Base-by-base conservation (phyloP, 441 rosid species). In the Gossypium schwendimanii region DNA sequence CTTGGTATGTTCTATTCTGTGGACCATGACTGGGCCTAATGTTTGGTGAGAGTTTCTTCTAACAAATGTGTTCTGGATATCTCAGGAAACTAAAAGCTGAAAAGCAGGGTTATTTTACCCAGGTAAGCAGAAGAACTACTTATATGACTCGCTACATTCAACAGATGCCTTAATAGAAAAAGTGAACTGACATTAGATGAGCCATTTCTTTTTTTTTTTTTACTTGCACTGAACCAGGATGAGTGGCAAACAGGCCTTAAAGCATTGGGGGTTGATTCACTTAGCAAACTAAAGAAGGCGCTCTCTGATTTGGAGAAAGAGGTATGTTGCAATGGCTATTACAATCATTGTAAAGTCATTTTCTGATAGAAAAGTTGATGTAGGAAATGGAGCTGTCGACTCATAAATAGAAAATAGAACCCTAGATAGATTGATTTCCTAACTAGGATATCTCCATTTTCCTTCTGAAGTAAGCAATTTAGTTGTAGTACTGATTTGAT, bases 241-340 rank as follows among this genome's bases (percentile, higher is more conserved):
- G 93, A 88, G 76, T 90, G 91, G 91, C 79, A 76, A 78, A 79
- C 82, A 58, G 91, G 93, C 62, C 70, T 90, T 63, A 84, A 85
- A 79, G 80, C 86, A 57, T 77, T 88, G 69, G 70, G 72, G 63
- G 86, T 64, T 44, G 81, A 84, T 75, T 74, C 81, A 74, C 63
- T 90, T 12, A 65, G 17, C 75, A 84, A 87, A 77, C 75, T 90
- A 44, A 84, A 84, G 71, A 85, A 84, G 45, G 80, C 84, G n/a
- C 79, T 90, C 21, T 70, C 81, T 28, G 80, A 71, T 18, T 64
- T 88, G 78, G 88, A 85, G 81, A 84, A 73, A 72, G 91, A 87
- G 92, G 95, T 87, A 75, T 44, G 45, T 3, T 76, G 73, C 12
- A 55, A 44, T 59, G 69, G 23, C 60, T 15, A n/a, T 33, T 71